Conservation (phyloP, 1,284 basidiomycete genomes). For the Trichosporon asahii region DNA sequence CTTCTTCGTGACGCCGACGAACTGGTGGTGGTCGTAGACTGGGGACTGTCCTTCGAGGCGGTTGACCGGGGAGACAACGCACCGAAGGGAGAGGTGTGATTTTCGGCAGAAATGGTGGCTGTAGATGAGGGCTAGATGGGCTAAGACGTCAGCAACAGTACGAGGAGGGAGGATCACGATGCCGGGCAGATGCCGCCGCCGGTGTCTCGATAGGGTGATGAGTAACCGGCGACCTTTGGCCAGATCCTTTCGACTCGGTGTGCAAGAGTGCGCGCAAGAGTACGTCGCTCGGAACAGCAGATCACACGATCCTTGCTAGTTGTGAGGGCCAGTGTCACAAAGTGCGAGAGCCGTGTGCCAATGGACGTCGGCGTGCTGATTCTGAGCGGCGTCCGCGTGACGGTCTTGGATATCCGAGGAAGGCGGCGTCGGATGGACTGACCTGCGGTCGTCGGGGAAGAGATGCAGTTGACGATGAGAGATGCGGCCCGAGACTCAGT, state of each 20-base stretch:
- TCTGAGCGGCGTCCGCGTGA: neutral
- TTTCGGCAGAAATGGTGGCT: slow-evolving; percentile 41
- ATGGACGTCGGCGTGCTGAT: neutral
- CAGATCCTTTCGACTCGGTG: neutral
- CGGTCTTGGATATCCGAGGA: neutral
- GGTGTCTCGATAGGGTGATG: neutral
- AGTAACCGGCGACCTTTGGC: neutral
- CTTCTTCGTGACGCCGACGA: slow-evolving; percentile 32
- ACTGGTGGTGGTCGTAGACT: slow-evolving; percentile 24
- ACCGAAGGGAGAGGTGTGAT: slow-evolving; percentile 41
- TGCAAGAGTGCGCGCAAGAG: neutral
- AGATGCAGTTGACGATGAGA: neutral
- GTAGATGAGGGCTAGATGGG: slow-evolving; percentile 10
- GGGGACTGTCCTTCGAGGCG: slow-evolving; percentile 34
- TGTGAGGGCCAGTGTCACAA: neutral
- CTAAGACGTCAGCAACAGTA: neutral
- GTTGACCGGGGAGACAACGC: slow-evolving; percentile 45
- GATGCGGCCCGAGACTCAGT: neutral
- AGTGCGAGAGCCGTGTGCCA: neutral
- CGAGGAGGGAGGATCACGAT: neutral
- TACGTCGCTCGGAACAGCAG: neutral
- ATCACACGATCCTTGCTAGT: neutral
- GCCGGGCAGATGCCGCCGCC: too few relatives aligned
- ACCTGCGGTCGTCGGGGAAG: neutral
- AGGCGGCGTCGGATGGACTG: neutral